Base-by-base conservation (phyloP, 805 yeast species). In the Millerozyma acaciae region DNA sequence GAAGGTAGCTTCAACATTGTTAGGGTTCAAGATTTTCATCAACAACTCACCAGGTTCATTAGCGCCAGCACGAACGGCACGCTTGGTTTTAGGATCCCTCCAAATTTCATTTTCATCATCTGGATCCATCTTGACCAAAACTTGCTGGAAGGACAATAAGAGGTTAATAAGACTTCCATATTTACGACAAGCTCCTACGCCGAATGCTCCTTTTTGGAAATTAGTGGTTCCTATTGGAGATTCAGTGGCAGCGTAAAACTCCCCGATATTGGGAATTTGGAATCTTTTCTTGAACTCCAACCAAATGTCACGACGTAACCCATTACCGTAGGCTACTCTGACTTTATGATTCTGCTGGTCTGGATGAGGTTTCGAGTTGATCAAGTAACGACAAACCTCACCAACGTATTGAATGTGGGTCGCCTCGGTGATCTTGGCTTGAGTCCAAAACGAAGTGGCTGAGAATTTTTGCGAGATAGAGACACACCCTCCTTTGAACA, bases 401-500 rank as follows among this genome's bases (percentile, higher is more conserved):
- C 97, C 97, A 12, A 89, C 97, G 48, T 89, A 89, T 59, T 89
- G 96, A 34, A 87, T 73, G 42, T 84, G 85, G 4, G 95, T 84
- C 3, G 96, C 84, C 2, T 68, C 58, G 9, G 80, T 58, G 21
- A 84, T 51, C 44, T 71, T 78, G 3, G 83, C 89, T 58, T 90
- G 96, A 12, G 88, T 80, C 97, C 97, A 89, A 57, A 85, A 87
- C 4, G 84, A 76, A 3, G 82, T 70, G 5, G 90, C 80, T 1
- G 95, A 84, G 55, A 90, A 89, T 55, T 84, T 85, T 43, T 79
- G 80, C 17, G 90, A 79, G 16, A 90, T 56, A 0, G 93, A 84
- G 30, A 83, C 75, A 43, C 88, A 76, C 1, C 83, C 93, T 31
- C 95, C 95, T 26, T 61, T 64, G 4, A 58, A 51, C 30, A 76